These are phyloP conservation scores for Chlorella vulgaris DNA, from an alignment of 139 green algal genomes.

Conservation along the genomic window DNA sequence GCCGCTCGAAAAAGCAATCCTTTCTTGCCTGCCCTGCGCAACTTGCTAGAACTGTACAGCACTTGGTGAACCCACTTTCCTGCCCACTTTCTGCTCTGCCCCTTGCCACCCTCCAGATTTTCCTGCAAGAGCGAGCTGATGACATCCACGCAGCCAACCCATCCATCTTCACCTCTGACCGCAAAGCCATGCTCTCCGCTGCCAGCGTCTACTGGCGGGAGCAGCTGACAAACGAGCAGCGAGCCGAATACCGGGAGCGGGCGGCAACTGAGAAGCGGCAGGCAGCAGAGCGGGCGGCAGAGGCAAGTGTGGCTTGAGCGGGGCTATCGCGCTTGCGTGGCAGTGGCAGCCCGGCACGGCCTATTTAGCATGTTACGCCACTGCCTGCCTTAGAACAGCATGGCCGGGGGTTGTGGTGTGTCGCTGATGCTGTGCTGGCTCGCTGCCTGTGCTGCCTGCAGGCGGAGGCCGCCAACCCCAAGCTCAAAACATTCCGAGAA, in stretches of 20 bases:
- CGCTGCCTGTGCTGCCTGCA: neutral
- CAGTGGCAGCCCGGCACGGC: too few species aligned
- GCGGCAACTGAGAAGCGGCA: constrained; percentile 9
- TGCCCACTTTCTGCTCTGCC: neutral
- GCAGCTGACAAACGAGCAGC: constrained; percentile 31
- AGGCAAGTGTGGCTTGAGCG: neutral
- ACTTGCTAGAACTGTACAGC: too few species aligned
- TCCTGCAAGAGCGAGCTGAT: constrained; percentile 6
- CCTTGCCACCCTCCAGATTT: constrained; percentile 7
- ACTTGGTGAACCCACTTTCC: too few species aligned
- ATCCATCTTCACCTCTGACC: constrained; percentile 11
- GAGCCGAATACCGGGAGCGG: constrained; percentile 12
- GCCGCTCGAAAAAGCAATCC: too few species aligned
- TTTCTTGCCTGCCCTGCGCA: too few species aligned
- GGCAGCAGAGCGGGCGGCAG: neutral
- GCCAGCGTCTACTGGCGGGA: constrained; percentile 29
- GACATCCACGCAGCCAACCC: constrained; percentile 38
- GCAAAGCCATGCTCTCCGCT: neutral
- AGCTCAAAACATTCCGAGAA: constrained; percentile 25
- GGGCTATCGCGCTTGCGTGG: neutral
- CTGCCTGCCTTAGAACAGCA: too few species aligned
- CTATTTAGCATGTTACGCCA: too few species aligned
- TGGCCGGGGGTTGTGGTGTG: too few species aligned
- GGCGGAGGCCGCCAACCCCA: constrained; percentile 26
- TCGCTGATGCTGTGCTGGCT: neutral